Conservation (phyloP, 2,329 filamentous ascomycete genomes). For the Macrophomina phaseolina region DNA sequence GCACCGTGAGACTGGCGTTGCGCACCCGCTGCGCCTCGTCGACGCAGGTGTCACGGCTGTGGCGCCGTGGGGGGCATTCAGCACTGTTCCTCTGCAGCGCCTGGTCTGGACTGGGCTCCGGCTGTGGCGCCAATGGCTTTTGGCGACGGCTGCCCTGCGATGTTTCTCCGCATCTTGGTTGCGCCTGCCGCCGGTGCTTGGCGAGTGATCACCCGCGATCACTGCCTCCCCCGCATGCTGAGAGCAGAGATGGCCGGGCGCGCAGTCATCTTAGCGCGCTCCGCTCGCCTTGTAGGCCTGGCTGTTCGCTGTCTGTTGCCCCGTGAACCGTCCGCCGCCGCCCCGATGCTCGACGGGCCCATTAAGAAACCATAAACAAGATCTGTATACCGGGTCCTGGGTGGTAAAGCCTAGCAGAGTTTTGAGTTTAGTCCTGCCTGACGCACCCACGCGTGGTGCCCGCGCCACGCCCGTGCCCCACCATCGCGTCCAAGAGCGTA, state of each 20-base stretch:
- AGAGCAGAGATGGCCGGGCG: neutral
- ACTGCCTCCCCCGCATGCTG: neutral
- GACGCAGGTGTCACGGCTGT: neutral
- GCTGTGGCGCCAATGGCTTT: conserved; percentile 10
- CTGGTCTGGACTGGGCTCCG: neutral
- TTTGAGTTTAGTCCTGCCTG: neutral
- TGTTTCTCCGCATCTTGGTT: conserved; percentile 12
- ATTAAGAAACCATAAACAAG: conserved; percentile 9
- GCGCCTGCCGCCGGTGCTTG: neutral
- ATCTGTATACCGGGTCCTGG: neutral
- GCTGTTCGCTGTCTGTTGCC: neutral
- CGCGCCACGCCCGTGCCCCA: neutral
- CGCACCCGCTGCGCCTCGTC: neutral
- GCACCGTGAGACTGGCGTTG: neutral
- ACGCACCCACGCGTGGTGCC: neutral
- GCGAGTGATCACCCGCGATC: conserved; percentile 11
- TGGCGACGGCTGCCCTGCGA: neutral
- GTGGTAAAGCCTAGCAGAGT: neutral
- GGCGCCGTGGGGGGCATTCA: neutral
- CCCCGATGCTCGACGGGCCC: neutral
- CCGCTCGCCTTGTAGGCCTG: neutral
- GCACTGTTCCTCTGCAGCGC: neutral
- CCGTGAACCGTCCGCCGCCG: neutral
- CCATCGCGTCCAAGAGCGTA: conserved; percentile 4
- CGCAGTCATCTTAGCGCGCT: neutral